Evolutionary conservation across 2,329 filamentous ascomycete species (phyloP).

Genomic region (Penicillium sumatraense): DNA sequence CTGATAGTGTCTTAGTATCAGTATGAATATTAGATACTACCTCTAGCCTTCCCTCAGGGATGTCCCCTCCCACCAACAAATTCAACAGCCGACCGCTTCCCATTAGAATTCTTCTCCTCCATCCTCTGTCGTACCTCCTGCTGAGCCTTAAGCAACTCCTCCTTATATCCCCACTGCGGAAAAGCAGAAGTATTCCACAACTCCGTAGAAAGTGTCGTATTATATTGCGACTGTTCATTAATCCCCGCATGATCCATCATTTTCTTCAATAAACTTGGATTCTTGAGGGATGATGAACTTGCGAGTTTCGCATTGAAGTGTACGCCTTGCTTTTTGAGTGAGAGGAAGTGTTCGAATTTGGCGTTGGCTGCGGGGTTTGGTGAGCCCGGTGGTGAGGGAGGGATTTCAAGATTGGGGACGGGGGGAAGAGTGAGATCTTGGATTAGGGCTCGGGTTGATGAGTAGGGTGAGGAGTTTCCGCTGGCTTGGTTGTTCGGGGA

Average conservation of each 20-base stretch:
- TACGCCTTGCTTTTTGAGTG: constrained; percentile 64
- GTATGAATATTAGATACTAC: too few relatives aligned
- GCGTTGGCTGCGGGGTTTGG: constrained; percentile 52
- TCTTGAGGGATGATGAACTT: constrained; percentile 60
- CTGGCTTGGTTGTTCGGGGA: constrained; percentile 14
- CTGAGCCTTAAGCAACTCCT: constrained; percentile 49
- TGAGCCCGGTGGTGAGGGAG: constrained; percentile 52
- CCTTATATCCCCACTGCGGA: constrained; percentile 52
- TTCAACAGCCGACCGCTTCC: constrained; percentile 43
- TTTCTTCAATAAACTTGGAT: constrained; percentile 61
- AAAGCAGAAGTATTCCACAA: constrained; percentile 46
- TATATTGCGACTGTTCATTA: constrained; percentile 57
- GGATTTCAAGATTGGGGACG: constrained; percentile 50
- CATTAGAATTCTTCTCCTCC: constrained; percentile 40
- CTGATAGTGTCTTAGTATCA: too few relatives aligned
- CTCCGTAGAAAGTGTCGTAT: constrained; percentile 50
- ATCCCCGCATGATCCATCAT: constrained; percentile 64
- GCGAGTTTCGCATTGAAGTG: constrained; percentile 69
- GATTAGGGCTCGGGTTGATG: constrained; percentile 53
- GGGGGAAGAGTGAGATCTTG: constrained; percentile 61
- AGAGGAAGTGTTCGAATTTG: constrained; percentile 65
- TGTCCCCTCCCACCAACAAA: constrained; percentile 49
- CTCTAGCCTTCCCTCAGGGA: too few relatives aligned
- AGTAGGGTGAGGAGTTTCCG: constrained; percentile 53
- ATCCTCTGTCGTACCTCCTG: constrained; percentile 39